phyloP scores from a whole-genome alignment of 1,284 basidiomycete genomes.

The Volvariella volvacea region DNA sequence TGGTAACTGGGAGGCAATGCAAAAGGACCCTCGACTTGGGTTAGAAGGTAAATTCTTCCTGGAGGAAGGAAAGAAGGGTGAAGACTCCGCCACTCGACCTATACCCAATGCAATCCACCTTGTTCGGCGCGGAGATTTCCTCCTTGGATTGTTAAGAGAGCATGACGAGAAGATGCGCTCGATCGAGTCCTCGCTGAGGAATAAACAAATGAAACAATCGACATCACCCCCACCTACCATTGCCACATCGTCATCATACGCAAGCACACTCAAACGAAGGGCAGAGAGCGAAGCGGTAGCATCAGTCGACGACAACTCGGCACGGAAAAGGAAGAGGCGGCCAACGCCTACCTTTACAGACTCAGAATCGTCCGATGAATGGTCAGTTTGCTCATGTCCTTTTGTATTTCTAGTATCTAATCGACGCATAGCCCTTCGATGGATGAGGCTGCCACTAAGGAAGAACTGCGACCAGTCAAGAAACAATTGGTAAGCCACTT shows the following conservation, averaged over 20 bases:
- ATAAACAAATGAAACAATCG: constrained; percentile 59
- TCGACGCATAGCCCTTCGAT: constrained; percentile 72
- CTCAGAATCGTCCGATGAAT: constrained; percentile 83
- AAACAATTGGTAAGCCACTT: constrained; percentile 72
- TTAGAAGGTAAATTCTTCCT: constrained; percentile 95
- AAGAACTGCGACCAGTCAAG: constrained; percentile 94
- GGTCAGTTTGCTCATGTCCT: constrained; percentile 40
- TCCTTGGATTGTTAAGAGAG: constrained; percentile 84
- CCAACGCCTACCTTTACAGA: constrained; percentile 91
- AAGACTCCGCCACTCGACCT: constrained; percentile 72
- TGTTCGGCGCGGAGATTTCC: constrained; percentile 93
- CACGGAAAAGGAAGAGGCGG: constrained; percentile 75
- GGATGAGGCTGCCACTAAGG: constrained; percentile 94
- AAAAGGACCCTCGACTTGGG: constrained; percentile 79
- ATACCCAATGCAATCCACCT: constrained; percentile 97
- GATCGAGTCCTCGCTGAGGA: constrained; percentile 68
- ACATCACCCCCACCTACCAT: constrained; percentile 63
- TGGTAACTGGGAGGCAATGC: constrained; percentile 95
- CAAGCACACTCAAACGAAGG: constrained; percentile 54
- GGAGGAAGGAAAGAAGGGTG: constrained; percentile 91
- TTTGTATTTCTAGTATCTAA: not conserved
- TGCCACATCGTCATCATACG: constrained; percentile 57
- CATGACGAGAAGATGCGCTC: constrained; percentile 88
- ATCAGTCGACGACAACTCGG: constrained; percentile 64
- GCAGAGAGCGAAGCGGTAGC: constrained; percentile 79